Base-by-base conservation (phyloP, 257 asterid species). In the Misopates orontium region DNA sequence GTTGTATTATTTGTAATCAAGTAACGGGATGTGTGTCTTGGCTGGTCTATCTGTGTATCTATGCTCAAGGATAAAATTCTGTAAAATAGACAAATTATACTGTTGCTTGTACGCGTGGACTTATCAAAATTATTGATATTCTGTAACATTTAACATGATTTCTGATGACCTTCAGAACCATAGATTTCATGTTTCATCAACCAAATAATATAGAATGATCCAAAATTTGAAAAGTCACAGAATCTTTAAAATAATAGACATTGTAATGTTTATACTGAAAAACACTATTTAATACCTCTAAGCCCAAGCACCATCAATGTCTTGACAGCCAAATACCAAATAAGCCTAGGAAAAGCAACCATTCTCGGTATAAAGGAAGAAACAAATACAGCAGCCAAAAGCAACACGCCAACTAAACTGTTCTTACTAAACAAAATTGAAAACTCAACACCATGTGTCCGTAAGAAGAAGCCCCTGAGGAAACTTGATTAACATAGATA, bases 301-400 rank as follows among this genome's bases (percentile, higher is more conserved):
- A 36, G 10, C 42, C 8, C 10, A 36, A 36, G 42, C 42, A 36
- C 11, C 42, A 36, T 4, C 11, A 36, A 36, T 36, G 42, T 36
- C 8, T 4, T 36, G 42, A 36, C 10, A 36, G 8, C 42, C 6
- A 36, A 36, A 36, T 36, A 36, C 11, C 8, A 36, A 36, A 4
- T 36, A 36, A 36, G 42, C 42, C 6, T 36, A 4, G 42, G 10
- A 36, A 36, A 5, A 3, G 42, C 2, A 9, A 36, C 42, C 18
- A 5, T 54, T 52, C 9, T 0, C n/a, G 39, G 31, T 47, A 57
- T 80, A 45, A 57, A 80, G 75, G 28, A 80, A 84, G 74, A 74
- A 52, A 19, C n/a, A n/a, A n/a, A 81, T 59, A 14, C 68, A 79
- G 0, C 79, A 78, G 24, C 86, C 90, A 0, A 82, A 84, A 59